phyloP scores from a whole-genome alignment of 2,329 filamentous ascomycete genomes.

The Aspergillus unguis region DNA sequence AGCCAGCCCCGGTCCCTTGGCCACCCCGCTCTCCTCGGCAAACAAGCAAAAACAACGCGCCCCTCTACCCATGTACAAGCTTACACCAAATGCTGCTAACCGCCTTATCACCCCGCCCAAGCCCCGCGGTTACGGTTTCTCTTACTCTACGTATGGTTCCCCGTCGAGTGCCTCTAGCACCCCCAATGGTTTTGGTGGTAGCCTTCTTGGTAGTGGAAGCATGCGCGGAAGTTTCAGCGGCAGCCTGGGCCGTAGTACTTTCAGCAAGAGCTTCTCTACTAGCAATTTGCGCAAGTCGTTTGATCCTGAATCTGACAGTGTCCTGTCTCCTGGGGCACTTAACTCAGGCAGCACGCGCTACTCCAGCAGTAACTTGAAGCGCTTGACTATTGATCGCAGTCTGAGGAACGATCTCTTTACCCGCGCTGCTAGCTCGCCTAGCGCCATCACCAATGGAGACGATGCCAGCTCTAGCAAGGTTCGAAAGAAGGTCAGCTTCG shows the following conservation, averaged over 20 bases:
- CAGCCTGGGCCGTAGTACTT: constrained; percentile 62
- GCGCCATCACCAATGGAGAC: constrained; percentile 37
- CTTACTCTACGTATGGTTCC: constrained; percentile 86
- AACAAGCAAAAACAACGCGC: constrained; percentile 75
- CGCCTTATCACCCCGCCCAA: constrained; percentile 81
- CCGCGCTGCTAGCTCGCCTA: constrained; percentile 35
- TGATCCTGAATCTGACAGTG: constrained; percentile 72
- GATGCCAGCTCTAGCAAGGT: constrained; percentile 38
- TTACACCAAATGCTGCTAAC: constrained; percentile 75
- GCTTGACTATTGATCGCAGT: constrained; percentile 85
- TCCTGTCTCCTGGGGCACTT: constrained; percentile 81
- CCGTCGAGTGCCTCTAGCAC: constrained; percentile 69
- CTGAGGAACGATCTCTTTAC: constrained; percentile 66
- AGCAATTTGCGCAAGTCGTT: constrained; percentile 81
- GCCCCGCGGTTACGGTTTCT: constrained; percentile 79
- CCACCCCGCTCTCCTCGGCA: constrained; percentile 76
- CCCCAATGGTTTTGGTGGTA: constrained; percentile 64
- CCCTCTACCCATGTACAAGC: constrained; percentile 80
- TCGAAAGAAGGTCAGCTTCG: constrained; percentile 90
- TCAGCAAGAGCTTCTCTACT: constrained; percentile 84
- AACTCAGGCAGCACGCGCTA: constrained; percentile 64
- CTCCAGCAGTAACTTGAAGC: constrained; percentile 73
- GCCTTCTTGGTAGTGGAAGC: constrained; percentile 50
- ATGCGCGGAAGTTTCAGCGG: constrained; percentile 39
- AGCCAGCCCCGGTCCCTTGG: constrained; percentile 79